Conservation (phyloP, 495 filamentous ascomycete species). For the Hyphodiscus hymeniophilus region DNA sequence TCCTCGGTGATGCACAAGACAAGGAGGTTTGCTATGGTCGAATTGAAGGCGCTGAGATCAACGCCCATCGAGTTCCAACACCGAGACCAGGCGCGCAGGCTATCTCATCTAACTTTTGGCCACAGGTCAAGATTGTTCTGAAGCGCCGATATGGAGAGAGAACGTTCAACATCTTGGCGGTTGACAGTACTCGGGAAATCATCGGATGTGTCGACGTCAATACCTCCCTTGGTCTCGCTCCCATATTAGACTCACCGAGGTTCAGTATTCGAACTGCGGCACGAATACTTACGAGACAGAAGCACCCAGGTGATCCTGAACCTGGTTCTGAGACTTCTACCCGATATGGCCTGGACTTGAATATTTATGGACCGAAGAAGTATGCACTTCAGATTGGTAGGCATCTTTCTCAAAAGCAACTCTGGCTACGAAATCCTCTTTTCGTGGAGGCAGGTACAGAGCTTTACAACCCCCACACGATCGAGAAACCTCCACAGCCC, state of each 20-base stretch:
- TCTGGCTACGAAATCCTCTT: slow-evolving; percentile 57
- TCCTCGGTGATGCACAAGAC: slow-evolving; percentile 32
- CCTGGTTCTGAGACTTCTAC: slow-evolving; percentile 44
- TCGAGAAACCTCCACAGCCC: slow-evolving; percentile 32
- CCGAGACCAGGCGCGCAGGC: slow-evolving; percentile 51
- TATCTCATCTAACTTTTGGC: slow-evolving; percentile 50
- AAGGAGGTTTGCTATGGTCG: slow-evolving; percentile 83
- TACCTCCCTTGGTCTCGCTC: slow-evolving; percentile 59
- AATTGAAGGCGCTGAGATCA: slow-evolving; percentile 59
- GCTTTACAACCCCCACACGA: slow-evolving; percentile 61
- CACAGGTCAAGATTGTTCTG: slow-evolving; percentile 62
- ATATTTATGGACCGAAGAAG: slow-evolving; percentile 72
- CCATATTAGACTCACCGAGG: slow-evolving; percentile 54
- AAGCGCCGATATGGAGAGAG: slow-evolving; percentile 42
- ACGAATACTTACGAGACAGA: slow-evolving; percentile 54
- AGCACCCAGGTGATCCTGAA: slow-evolving; percentile 42
- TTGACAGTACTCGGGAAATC: slow-evolving; percentile 57
- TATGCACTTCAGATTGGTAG: slow-evolving; percentile 53
- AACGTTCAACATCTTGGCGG: slow-evolving; percentile 53
- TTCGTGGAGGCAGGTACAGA: slow-evolving; percentile 55
- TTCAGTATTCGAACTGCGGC: slow-evolving; percentile 57
- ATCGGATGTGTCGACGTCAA: slow-evolving; percentile 69
- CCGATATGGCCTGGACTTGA: slow-evolving; percentile 53
- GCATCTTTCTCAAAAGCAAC: slow-evolving; percentile 51
- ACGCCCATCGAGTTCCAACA: slow-evolving; percentile 55